A percentile compares a stretch with the other conserved stretches of the same genome.
Evolutionary conservation across 768 basidiomycete species (phyloP).

Genomic region (Pisolithus marmoratus): DNA sequence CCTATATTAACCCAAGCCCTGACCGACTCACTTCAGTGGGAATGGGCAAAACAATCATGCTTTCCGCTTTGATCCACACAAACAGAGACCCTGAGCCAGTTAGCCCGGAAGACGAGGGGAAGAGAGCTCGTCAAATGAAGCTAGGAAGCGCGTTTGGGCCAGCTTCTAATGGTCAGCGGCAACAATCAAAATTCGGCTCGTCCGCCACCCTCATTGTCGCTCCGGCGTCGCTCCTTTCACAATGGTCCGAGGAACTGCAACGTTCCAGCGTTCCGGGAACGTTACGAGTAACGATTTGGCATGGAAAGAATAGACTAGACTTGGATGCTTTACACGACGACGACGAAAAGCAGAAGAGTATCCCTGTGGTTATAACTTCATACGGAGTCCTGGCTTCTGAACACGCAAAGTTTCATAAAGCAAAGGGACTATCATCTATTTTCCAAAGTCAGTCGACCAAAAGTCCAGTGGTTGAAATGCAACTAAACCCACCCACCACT

Average conservation of each 20-base stretch:
- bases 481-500: constrained; percentile 5
- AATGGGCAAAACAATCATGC: constrained; percentile 95
- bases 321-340: constrained; percentile 57
- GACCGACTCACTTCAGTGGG: constrained; percentile 53
- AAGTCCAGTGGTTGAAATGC: neutral
- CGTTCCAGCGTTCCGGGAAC: constrained; percentile 72
- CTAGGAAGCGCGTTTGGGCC: constrained; percentile 61
- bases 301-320: constrained; percentile 80
- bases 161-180: constrained; percentile 27
- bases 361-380: constrained; percentile 84
- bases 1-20: constrained; percentile 1
- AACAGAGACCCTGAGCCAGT: constrained; percentile 48
- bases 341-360: constrained; percentile 41
- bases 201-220: constrained; percentile 86
- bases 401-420: constrained; percentile 63
- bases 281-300: constrained; percentile 71
- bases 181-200: constrained; percentile 25
- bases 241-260: constrained; percentile 91
- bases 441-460: constrained; percentile 57
- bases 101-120: constrained; percentile 22
- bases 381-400: constrained; percentile 92
- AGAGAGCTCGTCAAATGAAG: constrained; percentile 46
- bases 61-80: constrained; percentile 83
- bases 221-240: constrained; percentile 84
- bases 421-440: constrained; percentile 46